Base-by-base conservation (phyloP, 2,329 filamentous ascomycete genomes). In the Monosporascus sp. region DNA sequence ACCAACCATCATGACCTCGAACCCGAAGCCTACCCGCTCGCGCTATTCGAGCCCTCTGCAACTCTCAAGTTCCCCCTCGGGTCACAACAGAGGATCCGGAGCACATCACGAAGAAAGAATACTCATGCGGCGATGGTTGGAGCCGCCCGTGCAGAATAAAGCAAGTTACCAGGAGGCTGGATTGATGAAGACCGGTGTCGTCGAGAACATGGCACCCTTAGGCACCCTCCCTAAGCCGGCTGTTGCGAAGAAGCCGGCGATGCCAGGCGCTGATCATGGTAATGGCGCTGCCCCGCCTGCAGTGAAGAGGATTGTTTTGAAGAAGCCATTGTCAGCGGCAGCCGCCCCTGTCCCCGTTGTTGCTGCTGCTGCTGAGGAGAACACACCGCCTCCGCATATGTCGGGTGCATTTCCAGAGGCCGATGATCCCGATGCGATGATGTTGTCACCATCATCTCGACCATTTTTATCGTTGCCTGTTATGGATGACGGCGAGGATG, bases 161-260 rank as follows among this genome's bases (percentile, higher is more conserved):
- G 66, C 91, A 11, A 93, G 88, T 67, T 96, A 87, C 66, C 84
- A 89, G 74, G 90, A 96, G 67, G 83, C 80, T 53, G 88, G 88
- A 45, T 79, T 94, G 60, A 76, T 87, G 63, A 79, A 87, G 48
- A 83, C 84, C 68, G 89, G 89, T 58, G 88, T 95, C 18, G 76
- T 95, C 54, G 86, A 89, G 70, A 86, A 86, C 63, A 96, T 96
- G 91, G 85, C 85, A 50, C 86, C 91, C 25, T 74, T 96, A 52
- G 91, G 91, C 41, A 80, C 84, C 51, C 77, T 85, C 60, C 91
- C 91, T 14, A 83, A 81, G 70, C 79, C 78, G 22, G 72, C 79
- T 47, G 80, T 83, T 66, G 75, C 84, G 59, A 83, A 84, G 72
- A 77, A 73, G 63, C 66, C 66, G 60, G 70, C 38, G 76, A 74